phyloP scores from a whole-genome alignment of 2,329 filamentous ascomycete genomes.

The Talaromyces verruculosus region DNA sequence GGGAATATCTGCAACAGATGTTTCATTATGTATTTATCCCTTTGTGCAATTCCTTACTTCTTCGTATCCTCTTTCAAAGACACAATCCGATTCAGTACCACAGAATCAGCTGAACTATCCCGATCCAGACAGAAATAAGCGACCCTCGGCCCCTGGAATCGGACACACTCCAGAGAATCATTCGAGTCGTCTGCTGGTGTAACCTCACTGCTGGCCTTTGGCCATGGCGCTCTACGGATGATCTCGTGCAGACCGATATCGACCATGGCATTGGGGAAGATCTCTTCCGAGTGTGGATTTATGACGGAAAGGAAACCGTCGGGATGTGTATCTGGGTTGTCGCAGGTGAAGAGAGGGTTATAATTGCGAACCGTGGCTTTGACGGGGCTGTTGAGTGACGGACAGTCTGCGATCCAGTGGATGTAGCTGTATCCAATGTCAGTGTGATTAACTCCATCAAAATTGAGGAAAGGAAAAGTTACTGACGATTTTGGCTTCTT shows the following conservation, averaged over 20 bases:
- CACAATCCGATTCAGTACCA: slow-evolving; percentile 89
- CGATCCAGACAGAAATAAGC: slow-evolving; percentile 83
- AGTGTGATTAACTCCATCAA: slow-evolving; percentile 28
- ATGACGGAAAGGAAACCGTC: slow-evolving; percentile 82
- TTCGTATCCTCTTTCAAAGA: slow-evolving; percentile 68
- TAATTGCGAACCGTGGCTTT: slow-evolving; percentile 74
- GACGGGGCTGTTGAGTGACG: slow-evolving; percentile 60
- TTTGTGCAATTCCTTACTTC: not conserved
- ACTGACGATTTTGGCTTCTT: slow-evolving; percentile 57
- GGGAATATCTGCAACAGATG: too few species aligned
- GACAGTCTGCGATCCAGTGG: slow-evolving; percentile 79
- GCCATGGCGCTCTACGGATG: slow-evolving; percentile 72
- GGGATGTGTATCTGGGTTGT: slow-evolving; percentile 73
- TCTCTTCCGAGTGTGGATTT: slow-evolving; percentile 77
- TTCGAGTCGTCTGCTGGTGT: not conserved
- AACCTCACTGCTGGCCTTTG: slow-evolving; percentile 65
- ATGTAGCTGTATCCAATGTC: slow-evolving; percentile 55
- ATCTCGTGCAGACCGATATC: slow-evolving; percentile 83
- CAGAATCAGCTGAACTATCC: slow-evolving; percentile 74
- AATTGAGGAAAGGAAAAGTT: too few species aligned
- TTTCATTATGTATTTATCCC: too few species aligned
- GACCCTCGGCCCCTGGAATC: slow-evolving; percentile 89
- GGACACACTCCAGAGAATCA: slow-evolving; percentile 65
- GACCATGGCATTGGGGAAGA: slow-evolving; percentile 76
- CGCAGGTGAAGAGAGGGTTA: slow-evolving; percentile 80